Percentiles rank a stretch among this genome's conserved stretches.
Conservation (phyloP, 768 basidiomycete species). For the Russula dissimulans region DNA sequence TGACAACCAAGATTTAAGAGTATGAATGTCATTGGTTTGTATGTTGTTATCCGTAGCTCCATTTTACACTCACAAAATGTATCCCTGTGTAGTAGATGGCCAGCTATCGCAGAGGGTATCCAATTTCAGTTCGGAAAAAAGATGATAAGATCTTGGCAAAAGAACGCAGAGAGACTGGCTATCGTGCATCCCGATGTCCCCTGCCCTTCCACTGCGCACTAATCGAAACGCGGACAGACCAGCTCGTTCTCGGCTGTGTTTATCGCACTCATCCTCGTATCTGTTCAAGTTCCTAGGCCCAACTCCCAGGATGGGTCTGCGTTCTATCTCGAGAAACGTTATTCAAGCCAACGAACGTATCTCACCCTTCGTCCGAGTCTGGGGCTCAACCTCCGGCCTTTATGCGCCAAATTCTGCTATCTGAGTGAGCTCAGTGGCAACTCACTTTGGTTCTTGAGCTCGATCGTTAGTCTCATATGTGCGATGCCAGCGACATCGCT, state of each 20-base stretch:
- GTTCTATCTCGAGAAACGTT: background rate
- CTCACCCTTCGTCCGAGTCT: background rate
- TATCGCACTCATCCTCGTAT: background rate
- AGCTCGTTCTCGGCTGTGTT: background rate
- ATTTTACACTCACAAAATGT: too few relatives aligned
- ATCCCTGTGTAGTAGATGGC: too few relatives aligned
- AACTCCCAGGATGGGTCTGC: background rate
- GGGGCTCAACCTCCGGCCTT: background rate
- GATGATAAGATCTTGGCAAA: background rate
- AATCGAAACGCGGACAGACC: background rate
- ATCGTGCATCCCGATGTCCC: background rate
- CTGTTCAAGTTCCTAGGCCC: background rate
- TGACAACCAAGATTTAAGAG: too few relatives aligned
- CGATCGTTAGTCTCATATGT: background rate
- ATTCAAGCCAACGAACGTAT: background rate
- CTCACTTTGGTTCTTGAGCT: background rate
- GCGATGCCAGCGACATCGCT: background rate
- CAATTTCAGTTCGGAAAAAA: background rate
- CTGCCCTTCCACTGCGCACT: background rate
- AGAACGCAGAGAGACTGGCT: background rate
- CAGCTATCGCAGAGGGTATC: too few relatives aligned
- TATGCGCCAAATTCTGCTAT: background rate
- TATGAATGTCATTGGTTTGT: too few relatives aligned
- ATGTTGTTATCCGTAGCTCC: too few relatives aligned
- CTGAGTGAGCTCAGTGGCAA: too few relatives aligned